phyloP scores from a whole-genome alignment of 2,329 filamentous ascomycete species.

The Claviceps pazoutovae region DNA sequence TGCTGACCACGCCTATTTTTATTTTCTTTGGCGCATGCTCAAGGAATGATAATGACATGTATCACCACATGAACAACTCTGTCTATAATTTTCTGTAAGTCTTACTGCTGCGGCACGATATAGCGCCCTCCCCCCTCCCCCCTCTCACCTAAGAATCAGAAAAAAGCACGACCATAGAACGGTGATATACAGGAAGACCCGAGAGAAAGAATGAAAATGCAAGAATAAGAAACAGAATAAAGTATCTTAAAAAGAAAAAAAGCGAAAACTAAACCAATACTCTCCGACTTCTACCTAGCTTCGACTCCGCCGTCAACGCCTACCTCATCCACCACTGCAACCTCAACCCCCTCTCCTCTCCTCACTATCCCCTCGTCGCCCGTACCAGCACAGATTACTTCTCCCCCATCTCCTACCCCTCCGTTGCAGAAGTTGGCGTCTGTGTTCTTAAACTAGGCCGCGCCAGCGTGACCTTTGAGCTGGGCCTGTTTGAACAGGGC shows the following conservation, averaged over 20 bases:
- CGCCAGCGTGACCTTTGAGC: constrained; percentile 80
- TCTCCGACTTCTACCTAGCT: constrained; percentile 28
- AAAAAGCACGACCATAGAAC: no score
- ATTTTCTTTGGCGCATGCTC: background rate
- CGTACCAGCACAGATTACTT: constrained; percentile 81
- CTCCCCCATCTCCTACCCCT: constrained; percentile 66
- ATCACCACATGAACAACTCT: constrained; percentile 83
- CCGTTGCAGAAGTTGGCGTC: constrained; percentile 66
- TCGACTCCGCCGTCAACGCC: constrained; percentile 80
- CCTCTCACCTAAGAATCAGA: no score
- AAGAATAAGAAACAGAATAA: background rate
- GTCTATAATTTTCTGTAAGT: constrained; percentile 65
- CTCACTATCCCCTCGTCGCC: constrained; percentile 71
- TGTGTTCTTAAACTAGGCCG: constrained; percentile 73
- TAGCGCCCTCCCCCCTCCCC: no score
- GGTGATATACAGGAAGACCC: background rate
- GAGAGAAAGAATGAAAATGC: background rate
- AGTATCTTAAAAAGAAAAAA: background rate
- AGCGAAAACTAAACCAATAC: background rate
- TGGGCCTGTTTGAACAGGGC: constrained; percentile 70
- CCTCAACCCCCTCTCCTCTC: constrained; percentile 53
- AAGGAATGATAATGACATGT: constrained; percentile 92
- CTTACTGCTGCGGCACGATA: background rate
- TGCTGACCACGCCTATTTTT: background rate
- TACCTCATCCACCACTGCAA: constrained; percentile 72